A percentile compares a stretch with the other conserved stretches of the same genome.
Conservation (phyloP, 1,139 yeast genomes). For the Williopsis jadinii region DNA sequence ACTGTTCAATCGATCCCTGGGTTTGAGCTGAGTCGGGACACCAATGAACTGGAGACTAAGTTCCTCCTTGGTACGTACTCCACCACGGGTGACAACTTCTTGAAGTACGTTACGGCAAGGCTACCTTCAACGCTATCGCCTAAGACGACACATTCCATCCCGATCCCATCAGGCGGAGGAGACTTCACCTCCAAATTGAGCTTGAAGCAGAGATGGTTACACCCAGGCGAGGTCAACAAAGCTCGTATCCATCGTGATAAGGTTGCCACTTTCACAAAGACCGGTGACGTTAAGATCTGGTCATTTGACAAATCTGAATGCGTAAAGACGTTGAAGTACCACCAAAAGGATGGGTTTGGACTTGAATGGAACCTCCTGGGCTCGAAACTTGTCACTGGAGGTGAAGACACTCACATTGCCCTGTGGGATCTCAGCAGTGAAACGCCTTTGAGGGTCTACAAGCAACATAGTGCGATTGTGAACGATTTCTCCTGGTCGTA, state of each 20-base stretch:
- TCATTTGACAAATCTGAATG: constrained; percentile 20
- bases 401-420: constrained; percentile 61
- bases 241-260: constrained; percentile 33
- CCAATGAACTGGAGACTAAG: constrained; percentile 32
- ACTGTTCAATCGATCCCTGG: constrained; percentile 44
- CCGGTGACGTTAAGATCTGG: constrained; percentile 34
- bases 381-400: constrained; percentile 51
- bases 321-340: constrained; percentile 41
- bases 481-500: constrained; percentile 54
- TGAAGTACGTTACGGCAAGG: constrained; percentile 39
- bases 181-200: constrained; percentile 28
- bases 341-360: constrained; percentile 61
- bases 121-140: constrained; percentile 47
- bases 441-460: constrained; percentile 36
- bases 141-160: constrained; percentile 26
- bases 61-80: constrained; percentile 46
- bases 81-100: constrained; percentile 31
- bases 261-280: constrained; percentile 44
- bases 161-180: constrained; percentile 21
- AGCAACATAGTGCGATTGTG: constrained; percentile 43
- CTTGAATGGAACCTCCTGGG: constrained; percentile 53
- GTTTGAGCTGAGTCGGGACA: constrained; percentile 30
- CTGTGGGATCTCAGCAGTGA: constrained; percentile 48
- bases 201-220: constrained; percentile 36
- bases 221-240: constrained; percentile 44